phyloP scores from a whole-genome alignment of 2,329 filamentous ascomycete genomes.

The Colletotrichum sansevieriae region DNA sequence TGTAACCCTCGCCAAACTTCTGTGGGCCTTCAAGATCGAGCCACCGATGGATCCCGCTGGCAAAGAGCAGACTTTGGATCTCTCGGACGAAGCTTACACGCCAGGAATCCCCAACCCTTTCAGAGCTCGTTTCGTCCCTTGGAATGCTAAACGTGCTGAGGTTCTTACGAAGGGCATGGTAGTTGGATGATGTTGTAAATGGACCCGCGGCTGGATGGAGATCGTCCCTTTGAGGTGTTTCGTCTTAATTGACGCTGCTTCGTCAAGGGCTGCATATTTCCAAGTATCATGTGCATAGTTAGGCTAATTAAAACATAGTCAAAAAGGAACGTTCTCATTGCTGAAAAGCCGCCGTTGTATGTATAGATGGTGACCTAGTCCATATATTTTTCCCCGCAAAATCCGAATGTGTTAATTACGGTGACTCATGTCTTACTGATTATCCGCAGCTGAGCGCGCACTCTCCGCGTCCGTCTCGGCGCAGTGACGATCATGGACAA shows the following conservation, averaged over 20 bases:
- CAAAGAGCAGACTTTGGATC: neutral
- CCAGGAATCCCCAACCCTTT: constrained; percentile 6
- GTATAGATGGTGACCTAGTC: neutral
- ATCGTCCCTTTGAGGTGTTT: neutral
- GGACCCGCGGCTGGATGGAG: neutral
- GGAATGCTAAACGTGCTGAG: constrained; percentile 4
- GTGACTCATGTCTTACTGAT: constrained; percentile 32
- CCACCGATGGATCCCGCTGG: constrained; percentile 35
- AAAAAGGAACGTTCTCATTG: constrained; percentile 10
- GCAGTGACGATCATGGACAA: neutral
- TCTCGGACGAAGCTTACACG: neutral
- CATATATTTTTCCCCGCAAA: constrained; percentile 6
- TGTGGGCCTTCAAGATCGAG: constrained; percentile 66
- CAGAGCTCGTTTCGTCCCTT: constrained; percentile 14
- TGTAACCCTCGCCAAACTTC: constrained; percentile 59
- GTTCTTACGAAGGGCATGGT: neutral
- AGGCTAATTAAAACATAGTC: constrained; percentile 9
- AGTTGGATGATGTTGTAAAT: constrained; percentile 11
- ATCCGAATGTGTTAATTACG: neutral
- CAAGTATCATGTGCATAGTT: neutral
- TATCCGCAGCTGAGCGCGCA: constrained; percentile 3
- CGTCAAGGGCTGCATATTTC: neutral
- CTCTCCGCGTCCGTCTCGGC: constrained; percentile 20
- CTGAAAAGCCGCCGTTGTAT: neutral
- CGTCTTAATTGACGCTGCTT: neutral